Percentiles rank a stretch among this genome's conserved stretches.
Conservation (phyloP, 2,329 filamentous ascomycete species). For the Colletotrichum incanum region DNA sequence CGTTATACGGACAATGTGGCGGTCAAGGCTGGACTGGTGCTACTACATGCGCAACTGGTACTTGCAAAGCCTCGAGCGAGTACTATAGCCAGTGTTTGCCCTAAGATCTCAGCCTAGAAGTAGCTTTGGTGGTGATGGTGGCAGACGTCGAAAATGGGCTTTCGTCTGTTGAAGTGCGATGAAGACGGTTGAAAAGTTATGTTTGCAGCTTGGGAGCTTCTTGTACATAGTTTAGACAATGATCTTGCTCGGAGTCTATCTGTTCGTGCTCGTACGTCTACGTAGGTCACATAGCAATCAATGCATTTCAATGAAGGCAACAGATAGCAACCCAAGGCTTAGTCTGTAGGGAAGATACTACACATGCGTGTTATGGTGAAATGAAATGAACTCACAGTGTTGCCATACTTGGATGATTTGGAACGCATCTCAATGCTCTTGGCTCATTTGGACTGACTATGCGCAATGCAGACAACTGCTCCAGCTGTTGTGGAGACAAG, state of each 20-base stretch:
- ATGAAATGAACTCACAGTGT: background rate
- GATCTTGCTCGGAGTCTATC: no score
- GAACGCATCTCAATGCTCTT: background rate
- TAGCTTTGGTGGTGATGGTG: no score
- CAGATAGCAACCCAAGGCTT: background rate
- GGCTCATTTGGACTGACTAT: background rate
- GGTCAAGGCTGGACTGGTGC: conserved; percentile 48
- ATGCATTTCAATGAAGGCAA: background rate
- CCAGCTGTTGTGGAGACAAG: background rate
- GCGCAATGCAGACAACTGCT: background rate
- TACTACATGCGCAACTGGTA: conserved; percentile 48
- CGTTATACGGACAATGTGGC: conserved; percentile 48
- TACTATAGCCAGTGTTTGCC: conserved; percentile 51
- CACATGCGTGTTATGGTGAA: rapidly evolving
- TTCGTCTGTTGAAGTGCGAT: background rate
- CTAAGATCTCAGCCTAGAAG: background rate
- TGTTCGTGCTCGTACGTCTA: background rate
- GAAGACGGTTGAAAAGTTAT: background rate
- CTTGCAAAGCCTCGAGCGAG: conserved; percentile 48
- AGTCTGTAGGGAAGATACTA: no score
- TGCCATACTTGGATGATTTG: background rate
- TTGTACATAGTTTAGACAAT: background rate
- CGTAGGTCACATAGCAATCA: background rate
- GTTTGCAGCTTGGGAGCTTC: background rate
- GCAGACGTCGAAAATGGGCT: background rate